Conservation (phyloP, 2,329 filamentous ascomycete species). For the Aspergillus intermedius region DNA sequence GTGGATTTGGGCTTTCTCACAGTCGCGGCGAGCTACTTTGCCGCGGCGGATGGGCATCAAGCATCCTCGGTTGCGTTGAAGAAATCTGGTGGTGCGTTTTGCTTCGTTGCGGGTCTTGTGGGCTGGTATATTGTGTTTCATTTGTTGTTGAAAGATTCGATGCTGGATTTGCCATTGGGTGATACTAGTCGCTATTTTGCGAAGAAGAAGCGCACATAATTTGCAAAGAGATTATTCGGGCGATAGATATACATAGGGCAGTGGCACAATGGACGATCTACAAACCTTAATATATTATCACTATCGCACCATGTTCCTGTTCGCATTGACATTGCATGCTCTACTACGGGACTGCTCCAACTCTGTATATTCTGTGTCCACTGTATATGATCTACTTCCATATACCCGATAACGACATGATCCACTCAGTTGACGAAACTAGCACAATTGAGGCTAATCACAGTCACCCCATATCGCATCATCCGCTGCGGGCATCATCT, state of each 20-base stretch:
- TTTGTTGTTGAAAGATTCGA: constrained; percentile 35
- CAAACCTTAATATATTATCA: too few species aligned
- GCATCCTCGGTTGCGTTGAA: constrained; percentile 32
- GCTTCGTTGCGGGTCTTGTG: constrained; percentile 41
- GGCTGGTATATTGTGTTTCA: constrained; percentile 43
- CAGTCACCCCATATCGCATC: background rate
- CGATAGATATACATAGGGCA: too few species aligned
- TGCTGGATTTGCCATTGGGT: constrained; percentile 38
- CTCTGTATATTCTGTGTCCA: too few species aligned
- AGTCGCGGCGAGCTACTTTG: constrained; percentile 42
- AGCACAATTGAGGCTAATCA: too few species aligned
- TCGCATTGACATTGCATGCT: too few species aligned
- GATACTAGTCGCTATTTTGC: constrained; percentile 38
- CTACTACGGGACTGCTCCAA: too few species aligned
- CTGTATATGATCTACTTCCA: too few species aligned
- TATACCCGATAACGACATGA: too few species aligned
- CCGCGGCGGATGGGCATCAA: constrained; percentile 37
- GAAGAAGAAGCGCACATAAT: constrained; percentile 17
- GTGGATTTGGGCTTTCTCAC: constrained; percentile 42
- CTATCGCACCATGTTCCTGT: too few species aligned
- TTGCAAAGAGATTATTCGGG: background rate
- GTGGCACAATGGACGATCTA: too few species aligned
- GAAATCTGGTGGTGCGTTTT: constrained; percentile 42
- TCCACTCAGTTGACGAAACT: too few species aligned
- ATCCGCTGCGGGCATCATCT: background rate